Evolutionary conservation across 306 rosid genomes (phyloP), one percentile per base, ranked within the genome.

Genomic region (Erythrophleum fordii): DNA sequence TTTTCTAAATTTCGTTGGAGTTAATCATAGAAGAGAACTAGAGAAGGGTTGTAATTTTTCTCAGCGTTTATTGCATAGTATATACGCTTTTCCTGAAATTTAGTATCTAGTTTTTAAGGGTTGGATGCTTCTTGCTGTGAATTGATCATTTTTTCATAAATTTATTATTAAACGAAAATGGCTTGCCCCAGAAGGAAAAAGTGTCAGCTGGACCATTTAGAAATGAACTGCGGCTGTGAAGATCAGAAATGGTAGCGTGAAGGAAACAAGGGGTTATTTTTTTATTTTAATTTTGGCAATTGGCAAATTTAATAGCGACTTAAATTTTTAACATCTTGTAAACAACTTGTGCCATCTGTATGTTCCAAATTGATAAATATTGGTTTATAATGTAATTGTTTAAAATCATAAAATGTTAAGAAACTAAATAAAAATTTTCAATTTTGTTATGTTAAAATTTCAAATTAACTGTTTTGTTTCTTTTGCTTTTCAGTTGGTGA

Each of bases 41-140:
- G 64, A 73, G 49, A 82, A 75, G 73, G 59, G 42, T 39, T 79
- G 23, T 52, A n/a, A 17, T 58, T 18, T 70, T 41, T 48, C 37
- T 2, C 60, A 39, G 44, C 69, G 14, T 49, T 82, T 61, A 22
- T 74, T 75, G 80, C 73, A 78, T 53, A 75, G 77, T 20, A 79
- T 20, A 79, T 42, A 64, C 74, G 80, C 60, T 31, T 31, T 16
- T 23, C 4, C 16, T 1, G 29, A n/a, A n/a, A n/a, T n/a, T n/a
- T n/a, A n/a, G n/a, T n/a, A n/a, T 22, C 16, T 58, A 7, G 18
- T 5, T 58, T 58, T 25, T 11, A 11, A 11, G 11, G 35, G 65
- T 4, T 11, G 34, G 35, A 26, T 58, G 34, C 35, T 23, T 4
- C 17, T 56, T 58, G 65, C 18, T 58, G 34, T 58, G 65, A 58